These are phyloP conservation scores for Kluyveromyces aestuarii DNA, from an alignment of 805 yeast genomes.

Conservation along the genomic window DNA sequence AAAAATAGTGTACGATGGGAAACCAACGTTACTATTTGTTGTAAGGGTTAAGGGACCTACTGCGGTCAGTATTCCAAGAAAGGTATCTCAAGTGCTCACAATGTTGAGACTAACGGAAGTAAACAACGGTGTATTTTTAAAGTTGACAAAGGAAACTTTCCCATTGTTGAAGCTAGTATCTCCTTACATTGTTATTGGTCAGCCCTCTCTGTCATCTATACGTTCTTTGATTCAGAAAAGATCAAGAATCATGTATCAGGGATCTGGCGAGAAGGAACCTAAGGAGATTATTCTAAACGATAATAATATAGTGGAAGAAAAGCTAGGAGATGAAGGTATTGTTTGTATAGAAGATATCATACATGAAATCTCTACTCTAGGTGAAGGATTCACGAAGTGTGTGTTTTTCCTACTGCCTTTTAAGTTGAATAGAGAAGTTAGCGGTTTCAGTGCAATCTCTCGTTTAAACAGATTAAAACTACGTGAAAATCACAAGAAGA, in stretches of 20 bases:
- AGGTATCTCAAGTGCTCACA: slow-evolving; percentile 49
- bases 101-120: slow-evolving; percentile 50
- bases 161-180: slow-evolving; percentile 59
- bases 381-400: slow-evolving; percentile 54
- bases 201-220: slow-evolving; percentile 63
- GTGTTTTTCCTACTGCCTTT: slow-evolving; percentile 62
- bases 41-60: slow-evolving; percentile 59
- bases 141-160: slow-evolving; percentile 46
- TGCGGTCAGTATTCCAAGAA: slow-evolving; percentile 57
- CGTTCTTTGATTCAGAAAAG: slow-evolving; percentile 71
- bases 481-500: slow-evolving; percentile 37
- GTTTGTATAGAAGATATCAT: slow-evolving; percentile 77
- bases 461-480: slow-evolving; percentile 56
- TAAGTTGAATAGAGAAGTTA: slow-evolving; percentile 56
- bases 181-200: slow-evolving; percentile 67
- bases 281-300: slow-evolving; percentile 52
- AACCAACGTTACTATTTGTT: slow-evolving; percentile 49
- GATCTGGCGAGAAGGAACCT: slow-evolving; percentile 26
- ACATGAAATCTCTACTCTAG: slow-evolving; percentile 56
- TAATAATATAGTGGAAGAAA: slow-evolving; percentile 66
- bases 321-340: slow-evolving; percentile 57
- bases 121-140: slow-evolving; percentile 67
- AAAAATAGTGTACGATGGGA: slow-evolving; percentile 30
- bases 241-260: slow-evolving; percentile 42
- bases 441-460: slow-evolving; percentile 67